Evolutionary conservation across 106 monocot genomes (phyloP).

Genomic region (Dendrobium officinale): DNA sequence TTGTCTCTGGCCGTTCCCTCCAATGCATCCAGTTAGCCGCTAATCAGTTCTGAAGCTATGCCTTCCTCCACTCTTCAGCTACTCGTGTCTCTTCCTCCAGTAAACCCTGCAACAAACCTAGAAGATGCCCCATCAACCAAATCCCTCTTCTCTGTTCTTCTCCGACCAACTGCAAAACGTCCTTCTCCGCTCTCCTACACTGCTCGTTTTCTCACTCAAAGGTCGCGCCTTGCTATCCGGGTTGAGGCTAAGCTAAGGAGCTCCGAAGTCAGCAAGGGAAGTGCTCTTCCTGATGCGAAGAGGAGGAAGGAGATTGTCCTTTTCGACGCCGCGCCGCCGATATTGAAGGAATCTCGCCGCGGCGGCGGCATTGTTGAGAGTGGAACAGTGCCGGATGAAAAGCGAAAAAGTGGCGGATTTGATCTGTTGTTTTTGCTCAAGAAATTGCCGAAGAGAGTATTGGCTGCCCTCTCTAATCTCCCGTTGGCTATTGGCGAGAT

Average conservation of each 20-base stretch:
- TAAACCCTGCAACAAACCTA: not conserved
- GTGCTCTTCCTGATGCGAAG: conserved; percentile 13
- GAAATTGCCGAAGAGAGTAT: conserved; percentile 42
- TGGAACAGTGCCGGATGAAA: not conserved
- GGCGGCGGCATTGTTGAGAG: not conserved
- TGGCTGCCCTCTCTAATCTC: conserved; percentile 70
- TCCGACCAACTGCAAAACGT: not conserved
- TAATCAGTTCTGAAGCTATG: not conserved
- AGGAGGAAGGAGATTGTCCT: conserved; percentile 51
- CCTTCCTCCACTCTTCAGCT: conserved; percentile 3
- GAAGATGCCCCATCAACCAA: not conserved
- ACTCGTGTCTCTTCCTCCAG: not conserved
- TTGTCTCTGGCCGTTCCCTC: too few relatives aligned
- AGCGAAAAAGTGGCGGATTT: not conserved
- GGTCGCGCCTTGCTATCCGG: not conserved
- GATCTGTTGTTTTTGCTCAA: conserved; percentile 27
- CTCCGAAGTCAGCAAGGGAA: conserved; percentile 15
- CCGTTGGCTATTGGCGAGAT: conserved; percentile 92
- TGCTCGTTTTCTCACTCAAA: not conserved
- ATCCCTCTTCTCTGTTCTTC: not conserved
- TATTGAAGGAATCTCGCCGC: conserved; percentile 12
- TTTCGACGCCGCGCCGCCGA: conserved; percentile 45
- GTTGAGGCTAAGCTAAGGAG: not conserved
- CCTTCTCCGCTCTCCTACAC: not conserved
- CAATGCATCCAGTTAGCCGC: not conserved